Conservation (phyloP, 192 early-diverging fungal genomes). For the Backusella tarrabulga region DNA sequence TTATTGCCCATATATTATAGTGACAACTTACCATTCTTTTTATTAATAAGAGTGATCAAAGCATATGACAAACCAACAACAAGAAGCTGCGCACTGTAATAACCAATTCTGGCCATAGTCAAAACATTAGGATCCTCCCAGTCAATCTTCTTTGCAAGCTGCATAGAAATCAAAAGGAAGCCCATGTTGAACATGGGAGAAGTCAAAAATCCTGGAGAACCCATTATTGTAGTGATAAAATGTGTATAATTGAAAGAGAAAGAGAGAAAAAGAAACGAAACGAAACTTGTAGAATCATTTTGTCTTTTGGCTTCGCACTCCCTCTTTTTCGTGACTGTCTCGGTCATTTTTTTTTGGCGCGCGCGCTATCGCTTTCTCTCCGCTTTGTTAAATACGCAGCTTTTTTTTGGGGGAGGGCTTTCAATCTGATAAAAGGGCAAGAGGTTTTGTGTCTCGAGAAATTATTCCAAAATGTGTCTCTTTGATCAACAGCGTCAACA, state of each 20-base stretch:
- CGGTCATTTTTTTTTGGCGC: not conserved
- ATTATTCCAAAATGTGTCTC: no score
- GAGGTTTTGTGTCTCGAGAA: no score
- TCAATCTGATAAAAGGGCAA: not conserved
- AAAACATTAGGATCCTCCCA: slow-evolving; percentile 66
- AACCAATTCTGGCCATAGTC: slow-evolving; percentile 57
- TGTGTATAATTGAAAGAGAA: not conserved
- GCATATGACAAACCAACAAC: slow-evolving; percentile 45
- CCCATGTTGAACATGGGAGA: slow-evolving; percentile 54
- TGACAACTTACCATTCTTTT: slow-evolving; percentile 67
- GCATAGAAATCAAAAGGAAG: slow-evolving; percentile 66
- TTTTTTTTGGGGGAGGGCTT: not conserved
- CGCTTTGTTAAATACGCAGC: not conserved
- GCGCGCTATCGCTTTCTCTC: not conserved
- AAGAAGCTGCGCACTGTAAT: slow-evolving; percentile 57
- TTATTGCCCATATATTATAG: not conserved
- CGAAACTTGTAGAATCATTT: not conserved
- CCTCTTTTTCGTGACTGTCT: not conserved
- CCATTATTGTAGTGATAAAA: slow-evolving; percentile 18
- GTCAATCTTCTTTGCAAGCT: slow-evolving; percentile 66
- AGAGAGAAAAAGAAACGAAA: not conserved
- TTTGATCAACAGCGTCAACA: no score
- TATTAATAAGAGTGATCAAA: slow-evolving; percentile 46
- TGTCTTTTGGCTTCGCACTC: not conserved
- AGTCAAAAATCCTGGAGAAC: slow-evolving; percentile 31